These are phyloP conservation scores for Brassica hybrid DNA, from an alignment of 441 rosid species.

Conservation along the genomic window DNA sequence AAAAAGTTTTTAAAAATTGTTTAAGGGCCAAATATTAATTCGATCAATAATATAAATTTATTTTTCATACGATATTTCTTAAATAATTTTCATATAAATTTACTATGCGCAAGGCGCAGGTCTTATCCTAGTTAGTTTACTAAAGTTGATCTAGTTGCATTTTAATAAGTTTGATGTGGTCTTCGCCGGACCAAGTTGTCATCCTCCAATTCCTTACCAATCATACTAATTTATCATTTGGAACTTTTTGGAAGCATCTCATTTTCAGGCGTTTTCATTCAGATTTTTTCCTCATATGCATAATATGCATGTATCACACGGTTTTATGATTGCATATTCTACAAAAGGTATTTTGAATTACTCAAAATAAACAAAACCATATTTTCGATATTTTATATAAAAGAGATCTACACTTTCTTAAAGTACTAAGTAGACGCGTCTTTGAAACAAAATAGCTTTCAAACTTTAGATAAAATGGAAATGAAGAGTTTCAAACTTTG, in stretches of 20 bases:
- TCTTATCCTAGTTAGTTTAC: neutral
- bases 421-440: slow-evolving; percentile 8
- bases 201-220: slow-evolving; percentile 38
- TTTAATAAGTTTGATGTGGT: slow-evolving; percentile 22
- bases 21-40: no score
- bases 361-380: neutral
- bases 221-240: slow-evolving; percentile 27
- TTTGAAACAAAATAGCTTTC: slow-evolving; percentile 25
- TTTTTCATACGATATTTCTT: no score
- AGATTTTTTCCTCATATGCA: neutral
- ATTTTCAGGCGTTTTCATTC: neutral
- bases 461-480: neutral
- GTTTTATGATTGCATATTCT: slow-evolving; percentile 30
- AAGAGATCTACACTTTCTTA: neutral
- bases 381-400: neutral
- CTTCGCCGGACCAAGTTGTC: slow-evolving; percentile 44
- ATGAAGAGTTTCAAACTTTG: neutral
- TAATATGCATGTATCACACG: slow-evolving; percentile 10
- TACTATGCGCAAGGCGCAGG: no score
- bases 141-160: slow-evolving; percentile 22
- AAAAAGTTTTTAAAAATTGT: no score
- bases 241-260: slow-evolving; percentile 35
- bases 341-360: neutral
- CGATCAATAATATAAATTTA: no score
- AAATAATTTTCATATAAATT: no score